Evolutionary conservation across 768 basidiomycete species (phyloP), one percentile per base, ranked within the genome.

Genomic region (Candolleomyces efflorescens): DNA sequence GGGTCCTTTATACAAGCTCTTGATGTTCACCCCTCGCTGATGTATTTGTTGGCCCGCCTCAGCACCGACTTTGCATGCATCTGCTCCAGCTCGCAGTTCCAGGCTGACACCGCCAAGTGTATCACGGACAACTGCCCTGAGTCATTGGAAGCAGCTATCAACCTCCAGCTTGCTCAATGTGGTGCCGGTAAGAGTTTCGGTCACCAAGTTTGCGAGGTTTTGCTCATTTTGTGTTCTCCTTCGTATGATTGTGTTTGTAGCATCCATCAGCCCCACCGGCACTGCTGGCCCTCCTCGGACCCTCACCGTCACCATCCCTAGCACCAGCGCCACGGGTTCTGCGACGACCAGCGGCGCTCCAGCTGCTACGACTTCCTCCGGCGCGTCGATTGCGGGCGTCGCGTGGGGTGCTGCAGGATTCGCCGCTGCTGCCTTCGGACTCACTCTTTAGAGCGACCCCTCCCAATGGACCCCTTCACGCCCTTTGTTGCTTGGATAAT

Each of bases 41-140:
- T 22, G 11, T 11, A 11, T 10, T 22, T 26, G 9, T 12, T 23
- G 38, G 36, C 13, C 18, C 24, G 5, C 6, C 18, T 5, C 45
- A 55, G 54, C 22, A 44, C 54, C 27, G 54, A 55, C 45, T 13
- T 55, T 26, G 41, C 54, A 13, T 55, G 54, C 22, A 27, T 55
- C 22, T 55, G 54, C 27, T 12, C 10, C 22, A 46, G 18, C 36
- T 15, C 54, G 44, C 54, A 55, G 23, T 55, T 55, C 54, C 26
- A 39, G 23, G 45, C 18, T 18, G 54, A 55, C 22, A 27, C 54
- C 3, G 17, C 4, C 43, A 15, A 27, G 26, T 55, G 54, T 26
- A 17, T 47, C n/a, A 44, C 18, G 54, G 18, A 26, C 24, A 55
- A 45, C 43, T 55, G 54, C 36, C 3, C 22, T 7, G n/a, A 22